Evolutionary conservation across 768 basidiomycete species (phyloP).

Genomic region (Gymnopilus dilepis): DNA sequence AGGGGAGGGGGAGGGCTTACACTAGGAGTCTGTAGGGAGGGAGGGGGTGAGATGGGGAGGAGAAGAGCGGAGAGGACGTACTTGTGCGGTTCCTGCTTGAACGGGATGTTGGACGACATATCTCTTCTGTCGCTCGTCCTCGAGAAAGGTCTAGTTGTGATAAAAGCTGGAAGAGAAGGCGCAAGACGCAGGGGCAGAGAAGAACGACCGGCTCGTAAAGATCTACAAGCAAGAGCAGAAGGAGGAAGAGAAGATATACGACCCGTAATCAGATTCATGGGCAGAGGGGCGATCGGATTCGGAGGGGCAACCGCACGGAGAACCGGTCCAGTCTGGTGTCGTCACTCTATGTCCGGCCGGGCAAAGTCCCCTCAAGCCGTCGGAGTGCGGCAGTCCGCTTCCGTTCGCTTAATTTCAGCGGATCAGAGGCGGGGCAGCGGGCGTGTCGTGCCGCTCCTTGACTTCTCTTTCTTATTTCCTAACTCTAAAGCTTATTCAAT

Average conservation of each 20-base stretch:
- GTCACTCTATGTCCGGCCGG: conserved; percentile 29
- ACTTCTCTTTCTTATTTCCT: too few species aligned
- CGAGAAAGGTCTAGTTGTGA: background rate
- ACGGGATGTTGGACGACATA: conserved; percentile 21
- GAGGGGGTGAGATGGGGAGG: conserved; percentile 12
- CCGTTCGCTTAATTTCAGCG: background rate
- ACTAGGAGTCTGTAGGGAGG: conserved; percentile 49
- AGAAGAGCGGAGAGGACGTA: conserved; percentile 22
- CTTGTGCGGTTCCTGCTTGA: conserved; percentile 43
- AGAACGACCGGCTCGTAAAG: too few species aligned
- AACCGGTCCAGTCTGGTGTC: too few species aligned
- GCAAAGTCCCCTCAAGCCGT: conserved; percentile 16
- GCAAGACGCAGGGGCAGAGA: conserved; percentile 23
- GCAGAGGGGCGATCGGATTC: too few species aligned
- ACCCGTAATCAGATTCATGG: too few species aligned
- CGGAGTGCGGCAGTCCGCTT: conserved; percentile 24
- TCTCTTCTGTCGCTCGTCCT: conserved; percentile 1
- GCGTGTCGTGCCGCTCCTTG: background rate
- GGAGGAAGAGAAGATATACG: conserved; percentile 23
- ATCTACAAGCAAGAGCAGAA: too few species aligned
- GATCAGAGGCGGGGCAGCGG: background rate
- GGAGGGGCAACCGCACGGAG: conserved; percentile 19
- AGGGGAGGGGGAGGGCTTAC: conserved; percentile 37
- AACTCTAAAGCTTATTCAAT: too few species aligned
- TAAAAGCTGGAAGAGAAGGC: conserved; percentile 15